Base-by-base conservation (phyloP, 192 early-diverging fungal genomes). In the Oehlia diaphana region DNA sequence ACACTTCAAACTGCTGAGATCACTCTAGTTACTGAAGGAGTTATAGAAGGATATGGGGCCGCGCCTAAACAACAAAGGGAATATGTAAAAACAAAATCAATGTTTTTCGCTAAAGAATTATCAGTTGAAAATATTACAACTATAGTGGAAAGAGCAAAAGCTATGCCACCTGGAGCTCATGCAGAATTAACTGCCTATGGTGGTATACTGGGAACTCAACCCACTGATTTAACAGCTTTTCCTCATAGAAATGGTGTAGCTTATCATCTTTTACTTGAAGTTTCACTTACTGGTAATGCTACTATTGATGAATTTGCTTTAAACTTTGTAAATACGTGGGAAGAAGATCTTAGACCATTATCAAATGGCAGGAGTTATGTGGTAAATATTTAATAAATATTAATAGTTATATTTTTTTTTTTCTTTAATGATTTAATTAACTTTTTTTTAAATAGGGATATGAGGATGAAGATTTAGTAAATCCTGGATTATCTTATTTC, bases 401-500 rank as follows among this genome's bases (percentile, higher is more conserved):
- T 21, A 10, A 4, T 44, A 33, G 10, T 7, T 42, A 14, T 35
- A 21, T 31, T 73, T 13, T 26, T 26, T n/a, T 21, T 10, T 19
- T 7, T 71, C 26, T 13, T 12, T 44, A 16, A 6, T 72, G 14
- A 72, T 33, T 28, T 31, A 37, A 37, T 37, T 31, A 16, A 33
- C 5, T 66, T 33, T 16, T 1, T 67, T 74, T 53, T 7, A 33
- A 23, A 35, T 63, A 76, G 74, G 74, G 74, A 63, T 81, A 79
- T 63, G 73, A 78, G 9, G 82, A 83, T 26, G 47, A 33, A 62
- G 76, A 77, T 68, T 68, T 83, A 6, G 39, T 39, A 44, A 44
- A 77, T 50, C 69, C 47, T n/a, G 35, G 53, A 39, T 16, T 65
- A 10, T 64, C 58, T 13, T 83, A 83, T 63, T 83, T 81, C 71